Evolutionary conservation across 345 rosid species (phyloP).

Genomic region (Clausena lansium): DNA sequence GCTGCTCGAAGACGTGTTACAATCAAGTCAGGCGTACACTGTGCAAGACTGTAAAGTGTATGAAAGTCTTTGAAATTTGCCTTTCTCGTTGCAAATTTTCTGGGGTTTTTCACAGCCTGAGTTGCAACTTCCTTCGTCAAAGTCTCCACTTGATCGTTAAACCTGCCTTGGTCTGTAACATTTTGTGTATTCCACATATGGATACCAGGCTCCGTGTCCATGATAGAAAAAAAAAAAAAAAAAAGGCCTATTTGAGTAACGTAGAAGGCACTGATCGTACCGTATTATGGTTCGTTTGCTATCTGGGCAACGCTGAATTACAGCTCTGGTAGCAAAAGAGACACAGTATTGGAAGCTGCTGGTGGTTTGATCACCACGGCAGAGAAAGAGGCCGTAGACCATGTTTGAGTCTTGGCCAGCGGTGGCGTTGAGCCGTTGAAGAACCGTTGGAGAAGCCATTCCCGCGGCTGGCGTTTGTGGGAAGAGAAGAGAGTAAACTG

Average conservation of each 20-base stretch:
- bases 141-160: not conserved
- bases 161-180: not conserved
- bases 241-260: slow-evolving; percentile 6
- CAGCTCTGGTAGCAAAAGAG: not conserved
- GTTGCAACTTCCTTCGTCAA: not conserved
- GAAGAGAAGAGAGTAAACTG: slow-evolving; percentile 15
- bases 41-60: slow-evolving; percentile 19
- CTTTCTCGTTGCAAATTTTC: slow-evolving; percentile 7
- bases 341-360: slow-evolving; percentile 5
- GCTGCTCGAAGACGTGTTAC: slow-evolving; percentile 14
- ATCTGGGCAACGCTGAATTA: slow-evolving; percentile 5
- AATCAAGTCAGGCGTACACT: slow-evolving; percentile 42
- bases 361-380: slow-evolving; percentile 7
- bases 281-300: not conserved
- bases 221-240: slow-evolving; percentile 12
- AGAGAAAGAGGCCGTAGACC: slow-evolving; percentile 19
- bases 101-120: slow-evolving; percentile 2
- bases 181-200: rapidly evolving
- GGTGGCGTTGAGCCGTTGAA: slow-evolving; percentile 3
- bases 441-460: slow-evolving; percentile 7
- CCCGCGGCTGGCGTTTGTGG: not conserved
- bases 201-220: not conserved
- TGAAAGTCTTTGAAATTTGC: not conserved
- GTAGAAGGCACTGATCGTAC: slow-evolving; percentile 19
- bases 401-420: slow-evolving; percentile 5